Evolutionary conservation across 1,284 basidiomycete genomes (phyloP).

Genomic region (Takashimella koratensis): DNA sequence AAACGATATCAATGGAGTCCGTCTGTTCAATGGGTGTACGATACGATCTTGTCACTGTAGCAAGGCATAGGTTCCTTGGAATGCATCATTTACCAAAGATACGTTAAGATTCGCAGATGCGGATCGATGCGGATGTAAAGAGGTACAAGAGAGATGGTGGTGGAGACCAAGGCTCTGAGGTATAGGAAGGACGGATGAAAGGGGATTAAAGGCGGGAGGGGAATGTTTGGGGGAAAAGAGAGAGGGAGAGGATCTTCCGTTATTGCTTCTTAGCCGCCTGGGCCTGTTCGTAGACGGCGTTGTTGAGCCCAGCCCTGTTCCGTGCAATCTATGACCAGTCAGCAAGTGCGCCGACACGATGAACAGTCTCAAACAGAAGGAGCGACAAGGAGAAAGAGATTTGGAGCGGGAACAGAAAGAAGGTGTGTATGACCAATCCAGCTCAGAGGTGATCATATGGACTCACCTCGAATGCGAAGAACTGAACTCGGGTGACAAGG

Average conservation of each 20-base stretch:
- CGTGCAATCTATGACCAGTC: constrained; percentile 69
- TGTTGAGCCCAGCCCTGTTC: constrained; percentile 88
- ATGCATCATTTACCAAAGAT: too few relatives aligned
- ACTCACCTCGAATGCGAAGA: constrained; percentile 82
- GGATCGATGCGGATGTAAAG: neutral
- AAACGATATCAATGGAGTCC: neutral
- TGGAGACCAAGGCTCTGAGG: too few relatives aligned
- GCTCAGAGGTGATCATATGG: constrained; percentile 1
- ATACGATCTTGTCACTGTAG: neutral
- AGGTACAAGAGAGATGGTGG: too few relatives aligned
- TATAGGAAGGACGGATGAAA: too few relatives aligned
- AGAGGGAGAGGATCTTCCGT: too few relatives aligned
- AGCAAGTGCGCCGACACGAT: neutral
- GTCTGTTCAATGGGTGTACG: too few relatives aligned
- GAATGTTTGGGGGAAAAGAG: too few relatives aligned
- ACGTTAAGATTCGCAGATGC: too few relatives aligned
- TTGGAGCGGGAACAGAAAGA: neutral
- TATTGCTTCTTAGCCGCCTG: constrained; percentile 49
- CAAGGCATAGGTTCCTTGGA: neutral
- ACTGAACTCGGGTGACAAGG: constrained; percentile 74
- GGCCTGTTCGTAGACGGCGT: constrained; percentile 76
- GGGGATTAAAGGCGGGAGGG: too few relatives aligned
- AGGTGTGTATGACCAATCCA: too few relatives aligned
- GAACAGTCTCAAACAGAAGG: constrained; percentile 1
- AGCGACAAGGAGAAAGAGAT: neutral